phyloP scores from a whole-genome alignment of 2,329 filamentous ascomycete genomes.

The Penicillium crustosum region DNA sequence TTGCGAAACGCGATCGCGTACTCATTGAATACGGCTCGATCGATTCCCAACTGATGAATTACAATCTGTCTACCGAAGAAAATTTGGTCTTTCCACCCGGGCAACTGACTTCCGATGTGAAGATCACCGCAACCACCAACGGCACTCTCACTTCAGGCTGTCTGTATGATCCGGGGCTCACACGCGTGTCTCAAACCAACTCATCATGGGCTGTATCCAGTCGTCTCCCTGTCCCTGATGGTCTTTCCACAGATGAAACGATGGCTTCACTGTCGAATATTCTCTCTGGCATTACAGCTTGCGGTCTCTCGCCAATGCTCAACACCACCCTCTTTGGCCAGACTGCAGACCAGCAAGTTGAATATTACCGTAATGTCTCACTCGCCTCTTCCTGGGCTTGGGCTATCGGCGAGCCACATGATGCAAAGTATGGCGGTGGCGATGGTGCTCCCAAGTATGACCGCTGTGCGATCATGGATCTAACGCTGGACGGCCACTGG shows the following conservation, averaged over 20 bases:
- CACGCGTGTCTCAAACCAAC: conserved; percentile 46
- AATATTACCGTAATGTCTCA: conserved; percentile 52
- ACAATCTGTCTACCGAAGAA: conserved; percentile 55
- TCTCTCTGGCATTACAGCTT: conserved; percentile 49
- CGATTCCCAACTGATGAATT: conserved; percentile 57
- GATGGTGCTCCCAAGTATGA: conserved; percentile 34
- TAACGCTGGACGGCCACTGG: conserved; percentile 56
- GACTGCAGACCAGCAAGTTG: conserved; percentile 51
- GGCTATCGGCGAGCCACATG: conserved; percentile 56
- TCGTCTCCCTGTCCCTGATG: conserved; percentile 29
- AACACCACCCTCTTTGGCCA: conserved; percentile 55
- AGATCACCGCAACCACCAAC: conserved; percentile 36
- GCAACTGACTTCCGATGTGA: conserved; percentile 44
- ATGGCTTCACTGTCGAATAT: conserved; percentile 36
- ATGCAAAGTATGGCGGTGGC: conserved; percentile 38
- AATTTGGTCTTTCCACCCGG: conserved; percentile 52
- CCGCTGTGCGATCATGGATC: conserved; percentile 59
- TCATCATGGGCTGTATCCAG: conserved; percentile 54
- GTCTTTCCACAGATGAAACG: conserved; percentile 27
- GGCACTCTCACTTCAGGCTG: conserved; percentile 54
- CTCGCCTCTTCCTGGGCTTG: conserved; percentile 60
- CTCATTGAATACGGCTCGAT: conserved; percentile 57
- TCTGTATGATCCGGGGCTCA: conserved; percentile 49
- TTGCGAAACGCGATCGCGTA: conserved; percentile 54
- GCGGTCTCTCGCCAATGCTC: conserved; percentile 61